phyloP scores from a whole-genome alignment of 2,329 filamentous ascomycete genomes.

The Aspergillus sp. region DNA sequence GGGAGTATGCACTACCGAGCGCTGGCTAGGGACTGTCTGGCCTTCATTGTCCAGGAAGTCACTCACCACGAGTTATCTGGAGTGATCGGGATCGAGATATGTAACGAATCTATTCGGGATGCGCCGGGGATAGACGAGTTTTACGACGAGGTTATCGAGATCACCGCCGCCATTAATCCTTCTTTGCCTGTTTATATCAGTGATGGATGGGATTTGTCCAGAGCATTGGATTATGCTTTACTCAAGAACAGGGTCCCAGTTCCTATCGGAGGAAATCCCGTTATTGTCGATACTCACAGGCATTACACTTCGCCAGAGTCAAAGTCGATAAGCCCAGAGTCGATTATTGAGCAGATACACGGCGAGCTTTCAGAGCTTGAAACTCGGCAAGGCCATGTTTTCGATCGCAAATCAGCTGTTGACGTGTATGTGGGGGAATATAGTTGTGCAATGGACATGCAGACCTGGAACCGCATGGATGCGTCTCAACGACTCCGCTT shows the following conservation, averaged over 20 bases:
- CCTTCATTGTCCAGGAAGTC: constrained; percentile 44
- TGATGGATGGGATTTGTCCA: constrained; percentile 47
- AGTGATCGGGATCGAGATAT: constrained; percentile 48
- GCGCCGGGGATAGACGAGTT: constrained; percentile 47
- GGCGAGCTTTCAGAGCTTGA: too few relatives aligned
- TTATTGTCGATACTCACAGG: constrained; percentile 50
- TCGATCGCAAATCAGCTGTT: too few relatives aligned
- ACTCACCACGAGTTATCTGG: constrained; percentile 30
- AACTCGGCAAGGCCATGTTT: too few relatives aligned
- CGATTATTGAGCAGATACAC: too few relatives aligned
- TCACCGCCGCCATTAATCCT: constrained; percentile 40
- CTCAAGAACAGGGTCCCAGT: constrained; percentile 27
- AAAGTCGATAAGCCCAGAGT: too few relatives aligned
- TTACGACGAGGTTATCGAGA: constrained; percentile 44
- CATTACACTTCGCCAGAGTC: constrained; percentile 48
- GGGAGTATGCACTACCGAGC: constrained; percentile 33
- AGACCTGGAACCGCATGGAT: too few relatives aligned
- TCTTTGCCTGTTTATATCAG: constrained; percentile 49
- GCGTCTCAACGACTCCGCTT: too few relatives aligned
- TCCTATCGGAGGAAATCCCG: constrained; percentile 29
- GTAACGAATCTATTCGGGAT: constrained; percentile 47
- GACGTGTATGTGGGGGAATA: too few relatives aligned
- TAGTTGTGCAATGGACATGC: too few relatives aligned
- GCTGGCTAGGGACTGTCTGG: constrained; percentile 39
- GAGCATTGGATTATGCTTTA: constrained; percentile 38